These are phyloP conservation scores for Marchantia polymorpha DNA, from an alignment of 225 moss, liverwort and hornwort genomes.

Conservation along the genomic window DNA sequence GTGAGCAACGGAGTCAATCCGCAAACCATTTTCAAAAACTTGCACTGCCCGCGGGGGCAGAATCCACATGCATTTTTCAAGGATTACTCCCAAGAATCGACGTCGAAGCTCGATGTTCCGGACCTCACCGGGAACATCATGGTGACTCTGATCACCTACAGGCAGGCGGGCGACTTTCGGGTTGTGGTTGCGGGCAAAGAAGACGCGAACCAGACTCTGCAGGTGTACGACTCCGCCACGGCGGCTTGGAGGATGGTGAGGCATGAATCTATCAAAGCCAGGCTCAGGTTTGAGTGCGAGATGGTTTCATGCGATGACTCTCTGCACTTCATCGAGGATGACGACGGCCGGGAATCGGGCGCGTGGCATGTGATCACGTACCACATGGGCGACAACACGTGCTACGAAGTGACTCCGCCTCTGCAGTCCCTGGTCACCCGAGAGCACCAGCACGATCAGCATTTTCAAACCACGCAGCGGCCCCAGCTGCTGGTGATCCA, in stretches of 20 bases:
- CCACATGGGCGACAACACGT: slow-evolving; percentile 16
- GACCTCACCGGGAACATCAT: slow-evolving; percentile 18
- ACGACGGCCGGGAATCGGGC: not conserved
- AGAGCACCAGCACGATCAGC: slow-evolving; percentile 9
- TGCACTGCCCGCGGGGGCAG: slow-evolving; percentile 11
- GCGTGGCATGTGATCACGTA: slow-evolving; percentile 30
- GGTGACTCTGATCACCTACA: slow-evolving; percentile 30
- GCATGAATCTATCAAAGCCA: slow-evolving; percentile 4
- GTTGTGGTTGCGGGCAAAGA: slow-evolving; percentile 25
- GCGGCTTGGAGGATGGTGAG: slow-evolving; percentile 31
- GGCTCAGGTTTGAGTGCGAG: slow-evolving; percentile 29
- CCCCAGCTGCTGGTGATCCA: slow-evolving; percentile 32
- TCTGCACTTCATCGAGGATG: slow-evolving; percentile 24
- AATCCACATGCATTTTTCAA: not conserved
- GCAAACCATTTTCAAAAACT: slow-evolving; percentile 28
- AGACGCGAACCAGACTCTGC: slow-evolving; percentile 24
- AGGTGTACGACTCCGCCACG: slow-evolving; percentile 20
- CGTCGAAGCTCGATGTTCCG: not conserved
- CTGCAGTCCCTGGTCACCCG: slow-evolving; percentile 15
- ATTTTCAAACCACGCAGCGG: slow-evolving; percentile 28
- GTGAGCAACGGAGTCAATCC: slow-evolving; percentile 25
- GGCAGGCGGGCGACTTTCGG: slow-evolving; percentile 22
- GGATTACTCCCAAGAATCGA: not conserved
- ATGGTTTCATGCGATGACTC: slow-evolving; percentile 26
- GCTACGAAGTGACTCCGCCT: slow-evolving; percentile 24